Evolutionary conservation across 768 basidiomycete species (phyloP).

Genomic region (Lentinula lateritia): DNA sequence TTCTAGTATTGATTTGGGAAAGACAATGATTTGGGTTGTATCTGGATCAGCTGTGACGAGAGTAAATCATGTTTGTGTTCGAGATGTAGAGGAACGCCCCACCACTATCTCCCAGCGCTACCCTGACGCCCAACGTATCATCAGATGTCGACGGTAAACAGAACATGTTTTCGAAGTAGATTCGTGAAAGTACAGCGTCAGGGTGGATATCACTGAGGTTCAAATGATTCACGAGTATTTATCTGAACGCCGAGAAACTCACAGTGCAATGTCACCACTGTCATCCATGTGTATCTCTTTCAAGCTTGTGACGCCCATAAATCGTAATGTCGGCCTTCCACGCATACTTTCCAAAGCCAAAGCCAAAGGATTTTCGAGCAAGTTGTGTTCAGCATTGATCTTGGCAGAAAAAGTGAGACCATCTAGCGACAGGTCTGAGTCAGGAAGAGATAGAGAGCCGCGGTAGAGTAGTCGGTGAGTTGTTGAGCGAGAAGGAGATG

Average conservation of each 20-base stretch:
- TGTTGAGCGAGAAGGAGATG: constrained; percentile 1
- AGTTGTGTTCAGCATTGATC: constrained; percentile 33
- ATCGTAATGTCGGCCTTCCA: constrained; percentile 56
- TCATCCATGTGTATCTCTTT: constrained; percentile 57
- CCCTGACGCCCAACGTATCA: constrained; percentile 52
- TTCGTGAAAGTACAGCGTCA: constrained; percentile 48
- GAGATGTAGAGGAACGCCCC: not conserved
- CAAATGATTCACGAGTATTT: not conserved
- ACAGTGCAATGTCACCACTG: constrained; percentile 44
- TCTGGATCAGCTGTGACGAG: constrained; percentile 52
- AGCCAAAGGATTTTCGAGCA: constrained; percentile 66
- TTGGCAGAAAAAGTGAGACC: constrained; percentile 64
- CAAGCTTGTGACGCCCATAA: constrained; percentile 49
- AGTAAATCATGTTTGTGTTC: not conserved
- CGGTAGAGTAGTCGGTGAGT: constrained; percentile 63
- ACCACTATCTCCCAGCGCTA: constrained; percentile 70
- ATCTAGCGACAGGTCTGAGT: constrained; percentile 67
- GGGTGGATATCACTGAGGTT: constrained; percentile 63
- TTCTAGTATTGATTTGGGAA: constrained; percentile 21
- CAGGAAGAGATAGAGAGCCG: constrained; percentile 67
- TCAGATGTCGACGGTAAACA: constrained; percentile 40
- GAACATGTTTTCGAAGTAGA: constrained; percentile 70
- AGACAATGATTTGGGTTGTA: constrained; percentile 61
- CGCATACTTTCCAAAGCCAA: constrained; percentile 79
- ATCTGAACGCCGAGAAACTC: constrained; percentile 24